phyloP scores from a whole-genome alignment of 176 grass and related monocot species.

The Echinochloa phyllopogon region DNA sequence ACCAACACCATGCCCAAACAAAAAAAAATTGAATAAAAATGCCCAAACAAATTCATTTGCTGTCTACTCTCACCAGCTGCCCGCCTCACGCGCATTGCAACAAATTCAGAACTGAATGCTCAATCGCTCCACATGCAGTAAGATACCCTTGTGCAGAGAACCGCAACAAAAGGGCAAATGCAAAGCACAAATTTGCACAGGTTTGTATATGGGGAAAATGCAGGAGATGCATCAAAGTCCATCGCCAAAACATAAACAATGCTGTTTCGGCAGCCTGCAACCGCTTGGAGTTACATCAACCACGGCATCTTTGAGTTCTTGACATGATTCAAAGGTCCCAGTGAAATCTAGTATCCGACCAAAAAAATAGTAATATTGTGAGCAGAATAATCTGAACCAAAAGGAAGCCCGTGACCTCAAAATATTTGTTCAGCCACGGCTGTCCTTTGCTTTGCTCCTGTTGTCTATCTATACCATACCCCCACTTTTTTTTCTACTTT shows the following conservation, averaged over 20 bases:
- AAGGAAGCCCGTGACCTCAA: slow-evolving; percentile 60
- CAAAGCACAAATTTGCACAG: slow-evolving; percentile 21
- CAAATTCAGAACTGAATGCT: slow-evolving; percentile 32
- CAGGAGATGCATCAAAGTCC: slow-evolving; percentile 26
- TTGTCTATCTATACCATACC: slow-evolving; percentile 61
- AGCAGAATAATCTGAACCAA: slow-evolving; percentile 32
- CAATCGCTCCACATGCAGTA: slow-evolving; percentile 43
- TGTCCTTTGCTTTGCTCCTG: slow-evolving; percentile 43
- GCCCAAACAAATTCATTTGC: slow-evolving; percentile 31
- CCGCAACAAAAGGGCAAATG: slow-evolving; percentile 23
- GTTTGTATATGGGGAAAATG: slow-evolving; percentile 21
- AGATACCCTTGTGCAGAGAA: slow-evolving; percentile 49
- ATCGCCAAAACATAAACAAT: slow-evolving; percentile 40
- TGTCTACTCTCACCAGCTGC: not conserved
- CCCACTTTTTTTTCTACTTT: slow-evolving; percentile 33
- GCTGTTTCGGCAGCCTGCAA: slow-evolving; percentile 16
- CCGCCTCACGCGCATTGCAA: slow-evolving; percentile 23
- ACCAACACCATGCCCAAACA: slow-evolving; percentile 13
- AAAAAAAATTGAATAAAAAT: too few species aligned
- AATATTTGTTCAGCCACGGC: slow-evolving; percentile 39
- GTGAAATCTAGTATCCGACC: slow-evolving; percentile 29
- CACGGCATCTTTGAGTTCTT: slow-evolving; percentile 44
- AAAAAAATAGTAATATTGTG: slow-evolving; percentile 20
- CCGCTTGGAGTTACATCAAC: slow-evolving; percentile 37
- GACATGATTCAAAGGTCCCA: slow-evolving; percentile 37